phyloP scores from a whole-genome alignment of 805 yeast species.

The Clavispora vitiphila region DNA sequence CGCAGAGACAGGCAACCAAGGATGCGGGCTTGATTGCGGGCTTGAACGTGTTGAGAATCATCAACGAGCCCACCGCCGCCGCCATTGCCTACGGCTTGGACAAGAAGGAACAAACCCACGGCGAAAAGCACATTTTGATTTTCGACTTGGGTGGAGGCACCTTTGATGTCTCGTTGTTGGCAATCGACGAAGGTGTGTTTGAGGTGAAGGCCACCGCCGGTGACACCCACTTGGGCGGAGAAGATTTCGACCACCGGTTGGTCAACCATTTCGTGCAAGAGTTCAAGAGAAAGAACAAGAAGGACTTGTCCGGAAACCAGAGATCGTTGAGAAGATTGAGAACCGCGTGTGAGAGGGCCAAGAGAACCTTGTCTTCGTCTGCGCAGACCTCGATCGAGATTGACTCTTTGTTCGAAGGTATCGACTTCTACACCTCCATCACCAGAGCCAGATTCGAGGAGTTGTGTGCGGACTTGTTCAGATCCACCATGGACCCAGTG shows the following conservation, averaged over 20 bases:
- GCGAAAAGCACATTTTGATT: slow-evolving; percentile 85
- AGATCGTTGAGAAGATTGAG: slow-evolving; percentile 98
- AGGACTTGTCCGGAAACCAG: slow-evolving; percentile 88
- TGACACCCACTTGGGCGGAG: slow-evolving; percentile 74
- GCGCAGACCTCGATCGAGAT: slow-evolving; percentile 94
- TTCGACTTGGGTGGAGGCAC: slow-evolving; percentile 98
- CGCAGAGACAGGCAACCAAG: slow-evolving; percentile 42
- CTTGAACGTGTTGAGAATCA: slow-evolving; percentile 40
- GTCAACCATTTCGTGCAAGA: slow-evolving; percentile 90
- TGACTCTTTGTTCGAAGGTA: slow-evolving; percentile 91
- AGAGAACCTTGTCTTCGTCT: slow-evolving; percentile 95
- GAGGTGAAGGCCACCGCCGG: slow-evolving; percentile 90
- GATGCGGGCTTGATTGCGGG: slow-evolving; percentile 44
- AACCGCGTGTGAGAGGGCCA: slow-evolving; percentile 99
- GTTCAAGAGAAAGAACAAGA: slow-evolving; percentile 97
- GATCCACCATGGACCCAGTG: slow-evolving; percentile 91
- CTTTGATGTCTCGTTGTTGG: slow-evolving; percentile 82
- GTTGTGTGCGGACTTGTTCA: slow-evolving; percentile 88
- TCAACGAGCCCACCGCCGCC: slow-evolving; percentile 43
- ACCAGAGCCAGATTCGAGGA: slow-evolving; percentile 98
- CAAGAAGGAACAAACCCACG: slow-evolving; percentile 48
- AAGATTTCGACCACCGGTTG: slow-evolving; percentile 95
- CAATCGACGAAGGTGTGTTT: slow-evolving; percentile 87
- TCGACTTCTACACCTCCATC: slow-evolving; percentile 92
- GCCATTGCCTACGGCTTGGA: slow-evolving; percentile 44